A percentile compares a stretch with the other conserved stretches of the same genome.
Evolutionary conservation across 176 grass and related monocot species (phyloP).

Genomic region (Urochloa ruziziensis): DNA sequence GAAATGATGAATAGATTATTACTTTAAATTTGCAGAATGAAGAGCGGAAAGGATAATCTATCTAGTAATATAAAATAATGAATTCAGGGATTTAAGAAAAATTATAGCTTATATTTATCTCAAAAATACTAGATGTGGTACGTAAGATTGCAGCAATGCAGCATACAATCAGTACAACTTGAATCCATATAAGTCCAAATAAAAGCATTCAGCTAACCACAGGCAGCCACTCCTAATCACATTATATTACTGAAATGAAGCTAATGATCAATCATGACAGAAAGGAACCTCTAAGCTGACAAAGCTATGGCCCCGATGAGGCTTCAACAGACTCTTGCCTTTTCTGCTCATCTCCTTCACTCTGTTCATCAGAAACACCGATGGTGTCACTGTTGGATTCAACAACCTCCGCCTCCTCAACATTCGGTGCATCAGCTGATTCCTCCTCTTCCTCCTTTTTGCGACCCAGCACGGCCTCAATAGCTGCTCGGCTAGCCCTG

Average conservation of each 20-base stretch:
- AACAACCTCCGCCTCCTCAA: conserved; percentile 42
- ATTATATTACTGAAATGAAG: conserved; percentile 29
- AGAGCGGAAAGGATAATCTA: neutral
- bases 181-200: neutral
- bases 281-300: conserved; percentile 9
- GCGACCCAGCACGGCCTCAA: conserved; percentile 64
- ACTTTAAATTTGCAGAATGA: neutral
- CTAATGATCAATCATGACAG: conserved; percentile 25
- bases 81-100: neutral
- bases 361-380: conserved; percentile 7
- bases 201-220: conserved; percentile 4
- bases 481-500: conserved; percentile 68
- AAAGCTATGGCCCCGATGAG: conserved; percentile 12
- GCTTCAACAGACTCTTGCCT: conserved; percentile 35
- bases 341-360: conserved; percentile 4
- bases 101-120: conserved; percentile 4
- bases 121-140: conserved; percentile 5
- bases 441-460: conserved; percentile 54
- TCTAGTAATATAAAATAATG: neutral
- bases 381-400: conserved; percentile 21
- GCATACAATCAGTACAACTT: conserved; percentile 19
- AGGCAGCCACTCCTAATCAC: neutral
- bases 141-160: conserved; percentile 8
- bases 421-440: conserved; percentile 15
- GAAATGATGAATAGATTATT: neutral